phyloP scores from a whole-genome alignment of 495 filamentous ascomycete species.

The Penicillium verhagenii region DNA sequence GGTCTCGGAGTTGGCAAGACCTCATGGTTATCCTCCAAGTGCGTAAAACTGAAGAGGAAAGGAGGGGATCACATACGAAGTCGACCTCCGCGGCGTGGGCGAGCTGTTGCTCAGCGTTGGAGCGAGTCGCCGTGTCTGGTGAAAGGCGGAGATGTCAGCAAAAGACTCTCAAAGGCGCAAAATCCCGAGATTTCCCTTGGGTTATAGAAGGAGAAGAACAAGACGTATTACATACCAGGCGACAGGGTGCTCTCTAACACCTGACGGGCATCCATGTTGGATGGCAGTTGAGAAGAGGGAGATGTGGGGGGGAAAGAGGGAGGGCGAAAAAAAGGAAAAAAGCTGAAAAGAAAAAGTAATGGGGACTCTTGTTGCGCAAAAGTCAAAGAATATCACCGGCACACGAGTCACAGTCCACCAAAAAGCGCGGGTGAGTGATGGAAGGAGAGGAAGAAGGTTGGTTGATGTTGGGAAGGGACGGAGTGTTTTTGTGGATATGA shows the following conservation, averaged over 20 bases:
- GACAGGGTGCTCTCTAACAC: conserved; percentile 92
- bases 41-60: conserved; percentile 2
- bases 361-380: conserved; percentile 9
- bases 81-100: conserved; percentile 86
- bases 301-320: conserved; percentile 26
- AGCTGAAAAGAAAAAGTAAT: conserved; percentile 16
- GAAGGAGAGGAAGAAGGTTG: conserved; percentile 17
- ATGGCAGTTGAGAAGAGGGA: conserved; percentile 33
- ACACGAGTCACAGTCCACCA: conserved; percentile 15
- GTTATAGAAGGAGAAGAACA: background rate
- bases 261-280: conserved; percentile 73
- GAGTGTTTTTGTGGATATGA: conserved; percentile 45
- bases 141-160: conserved; percentile 27
- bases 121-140: conserved; percentile 83
- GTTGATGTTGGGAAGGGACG: conserved; percentile 28
- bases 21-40: background rate
- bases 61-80: conserved; percentile 68
- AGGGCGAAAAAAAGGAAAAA: conserved; percentile 29
- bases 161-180: background rate
- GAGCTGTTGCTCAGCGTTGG: conserved; percentile 91
- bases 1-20: background rate
- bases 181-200: background rate
- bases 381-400: conserved; percentile 11
- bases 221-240: conserved; percentile 61
- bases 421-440: conserved; percentile 18